Base-by-base conservation (phyloP, 306 rosid genomes). In the Begonia masoniana region DNA sequence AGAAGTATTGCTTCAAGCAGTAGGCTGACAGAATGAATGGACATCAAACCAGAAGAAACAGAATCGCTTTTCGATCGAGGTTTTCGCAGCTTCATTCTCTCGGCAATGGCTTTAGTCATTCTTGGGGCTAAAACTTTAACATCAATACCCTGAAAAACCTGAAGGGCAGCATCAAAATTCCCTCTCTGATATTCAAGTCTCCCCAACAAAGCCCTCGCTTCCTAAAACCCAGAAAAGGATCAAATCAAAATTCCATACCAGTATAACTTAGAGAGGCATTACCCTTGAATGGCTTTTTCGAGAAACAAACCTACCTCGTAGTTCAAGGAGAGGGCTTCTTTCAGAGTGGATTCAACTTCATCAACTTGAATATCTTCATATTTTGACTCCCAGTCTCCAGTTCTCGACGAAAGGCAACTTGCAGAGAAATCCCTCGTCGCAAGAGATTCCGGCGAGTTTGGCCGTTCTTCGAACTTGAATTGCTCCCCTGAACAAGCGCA, bases 401-500 rank as follows among this genome's bases (percentile, higher is more conserved):
- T 82, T 67, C 92, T 82, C 45, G 97, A 89, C 56, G 97, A 91
- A 16, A 85, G 72, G 10, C 88, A 92, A 70, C 91, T 82, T 10
- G 91, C 94, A 50, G 92, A 91, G 79, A 85, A 91, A 74, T 85
- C 97, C 77, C 97, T 80, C 9, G 95, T 91, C 51, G 97, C 95
- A 11, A 91, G 72, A 39, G 97, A 91, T 60, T 91, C 97, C 42
- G 97, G 92, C 56, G 95, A 85, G 54, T 73, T 87, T 4, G 97
- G 97, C 8, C 87, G 84, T 76, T 89, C 97, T 63, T 89, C 97
- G 15, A 85, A 78, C 69, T 89, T 89, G 72, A 80, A 76, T 60
- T 89, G 91, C 79, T 85, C 94, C 45, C 97, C 95, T 5, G 97
- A 89, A 68, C 97, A 89, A 62, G 97, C 87, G 56, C 95, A 89